These are phyloP conservation scores for Serendipita sp. DNA, from an alignment of 768 basidiomycete genomes.

Conservation along the genomic window DNA sequence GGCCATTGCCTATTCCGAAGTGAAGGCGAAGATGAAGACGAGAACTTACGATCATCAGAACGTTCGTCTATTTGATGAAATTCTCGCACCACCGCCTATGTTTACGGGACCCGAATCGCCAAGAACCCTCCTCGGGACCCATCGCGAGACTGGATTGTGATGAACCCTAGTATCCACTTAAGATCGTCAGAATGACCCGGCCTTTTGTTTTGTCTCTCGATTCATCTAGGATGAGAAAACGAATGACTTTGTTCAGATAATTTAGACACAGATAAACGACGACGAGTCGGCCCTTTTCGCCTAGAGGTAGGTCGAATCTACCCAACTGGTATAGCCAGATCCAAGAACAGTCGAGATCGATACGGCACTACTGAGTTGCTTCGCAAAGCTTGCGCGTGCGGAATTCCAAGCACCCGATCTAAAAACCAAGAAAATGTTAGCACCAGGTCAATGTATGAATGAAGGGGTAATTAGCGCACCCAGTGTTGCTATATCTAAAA, in stretches of 20 bases:
- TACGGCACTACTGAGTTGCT: neutral
- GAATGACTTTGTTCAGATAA: neutral
- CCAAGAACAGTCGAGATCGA: neutral
- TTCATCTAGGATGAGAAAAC: neutral
- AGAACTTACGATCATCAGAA: no score
- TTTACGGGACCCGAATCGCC: no score
- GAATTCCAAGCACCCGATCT: constrained; percentile 1
- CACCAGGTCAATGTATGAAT: no score
- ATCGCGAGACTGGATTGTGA: neutral
- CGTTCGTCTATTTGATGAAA: neutral
- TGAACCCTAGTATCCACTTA: no score
- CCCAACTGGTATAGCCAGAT: neutral
- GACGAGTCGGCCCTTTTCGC: neutral
- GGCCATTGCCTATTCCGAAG: no score
- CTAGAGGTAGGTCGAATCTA: neutral
- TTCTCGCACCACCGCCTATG: neutral
- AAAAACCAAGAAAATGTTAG: neutral
- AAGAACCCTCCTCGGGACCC: neutral
- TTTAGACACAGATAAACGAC: neutral
- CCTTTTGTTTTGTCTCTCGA: neutral
- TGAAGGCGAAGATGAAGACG: no score
- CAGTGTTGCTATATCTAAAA: constrained; percentile 22
- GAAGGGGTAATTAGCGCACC: constrained; percentile 10
- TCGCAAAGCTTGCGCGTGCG: neutral
- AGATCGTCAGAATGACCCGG: neutral